Percentiles rank a stretch among this genome's conserved stretches.
Conservation (phyloP, 495 filamentous ascomycete species). For the Hypoxylon fuscum region DNA sequence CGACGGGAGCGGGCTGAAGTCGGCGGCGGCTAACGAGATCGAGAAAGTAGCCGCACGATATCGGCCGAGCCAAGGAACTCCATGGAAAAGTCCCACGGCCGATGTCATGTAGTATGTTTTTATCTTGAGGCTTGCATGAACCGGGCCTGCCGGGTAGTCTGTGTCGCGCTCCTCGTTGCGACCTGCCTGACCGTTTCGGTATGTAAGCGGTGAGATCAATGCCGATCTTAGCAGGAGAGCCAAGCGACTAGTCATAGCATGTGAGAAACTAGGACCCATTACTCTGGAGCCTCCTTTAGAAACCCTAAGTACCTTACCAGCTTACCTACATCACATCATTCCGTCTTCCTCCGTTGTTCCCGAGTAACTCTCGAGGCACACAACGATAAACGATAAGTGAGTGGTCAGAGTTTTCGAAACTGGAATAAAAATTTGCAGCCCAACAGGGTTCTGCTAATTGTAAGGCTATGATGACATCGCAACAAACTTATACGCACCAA, state of each 20-base stretch:
- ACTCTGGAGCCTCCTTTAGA: too few species aligned
- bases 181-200: conserved; percentile 4
- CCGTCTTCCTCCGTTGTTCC: too few species aligned
- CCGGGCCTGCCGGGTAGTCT: conserved; percentile 10
- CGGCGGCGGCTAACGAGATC: conserved; percentile 5
- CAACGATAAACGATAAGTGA: too few species aligned
- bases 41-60: conserved; percentile 10
- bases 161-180: conserved; percentile 10
- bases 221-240: conserved; percentile 27
- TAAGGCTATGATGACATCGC: too few species aligned
- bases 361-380: too few species aligned
- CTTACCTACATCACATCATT: too few species aligned
- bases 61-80: conserved; percentile 17
- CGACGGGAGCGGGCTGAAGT: conserved; percentile 14
- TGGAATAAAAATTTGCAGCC: too few species aligned
- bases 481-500: too few species aligned
- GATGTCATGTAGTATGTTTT: neutral
- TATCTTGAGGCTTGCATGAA: conserved; percentile 14
- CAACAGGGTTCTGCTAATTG: too few species aligned
- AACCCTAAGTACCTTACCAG: too few species aligned
- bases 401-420: too few species aligned
- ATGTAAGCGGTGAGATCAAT: conserved; percentile 28
- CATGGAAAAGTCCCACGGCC: neutral
- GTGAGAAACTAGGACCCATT: neutral
- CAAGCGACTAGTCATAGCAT: conserved; percentile 18